phyloP scores from a whole-genome alignment of 2,329 filamentous ascomycete species.

The Scedosporium aurantiacum region DNA sequence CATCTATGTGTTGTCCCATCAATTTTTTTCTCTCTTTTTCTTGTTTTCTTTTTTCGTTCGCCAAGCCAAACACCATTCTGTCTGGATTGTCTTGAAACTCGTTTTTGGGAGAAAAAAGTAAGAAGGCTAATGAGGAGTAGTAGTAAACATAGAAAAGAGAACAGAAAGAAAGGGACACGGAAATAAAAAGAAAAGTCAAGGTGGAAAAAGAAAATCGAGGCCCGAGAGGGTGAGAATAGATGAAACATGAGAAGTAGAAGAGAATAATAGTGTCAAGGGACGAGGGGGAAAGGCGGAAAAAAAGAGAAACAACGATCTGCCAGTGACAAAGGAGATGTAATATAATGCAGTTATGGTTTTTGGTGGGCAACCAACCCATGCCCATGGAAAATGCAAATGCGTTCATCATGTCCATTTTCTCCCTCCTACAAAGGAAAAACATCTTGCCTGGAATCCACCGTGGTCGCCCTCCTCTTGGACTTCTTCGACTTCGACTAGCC shows the following conservation, averaged over 20 bases:
- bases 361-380: slow-evolving; percentile 14
- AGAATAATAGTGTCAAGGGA: background rate
- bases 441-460: background rate
- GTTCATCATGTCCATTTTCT: background rate
- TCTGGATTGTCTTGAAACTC: background rate
- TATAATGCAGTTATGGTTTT: slow-evolving; percentile 11
- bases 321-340: slow-evolving; percentile 8
- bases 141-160: slow-evolving; percentile 12
- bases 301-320: background rate
- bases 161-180: slow-evolving; percentile 1
- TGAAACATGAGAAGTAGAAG: slow-evolving; percentile 7
- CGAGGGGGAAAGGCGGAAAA: background rate
- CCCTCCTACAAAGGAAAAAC: slow-evolving; percentile 9
- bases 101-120: slow-evolving; percentile 7
- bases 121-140: slow-evolving; percentile 13
- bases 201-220: slow-evolving; percentile 9
- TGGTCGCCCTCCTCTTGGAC: too few species aligned
- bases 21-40: slow-evolving; percentile 6
- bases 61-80: background rate
- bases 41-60: slow-evolving; percentile 8
- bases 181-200: background rate
- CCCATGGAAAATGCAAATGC: background rate
- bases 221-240: slow-evolving; percentile 8
- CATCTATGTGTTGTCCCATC: background rate
- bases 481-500: background rate